Conservation (phyloP, 2,329 filamentous ascomycete genomes). For the Thelonectria rubi region DNA sequence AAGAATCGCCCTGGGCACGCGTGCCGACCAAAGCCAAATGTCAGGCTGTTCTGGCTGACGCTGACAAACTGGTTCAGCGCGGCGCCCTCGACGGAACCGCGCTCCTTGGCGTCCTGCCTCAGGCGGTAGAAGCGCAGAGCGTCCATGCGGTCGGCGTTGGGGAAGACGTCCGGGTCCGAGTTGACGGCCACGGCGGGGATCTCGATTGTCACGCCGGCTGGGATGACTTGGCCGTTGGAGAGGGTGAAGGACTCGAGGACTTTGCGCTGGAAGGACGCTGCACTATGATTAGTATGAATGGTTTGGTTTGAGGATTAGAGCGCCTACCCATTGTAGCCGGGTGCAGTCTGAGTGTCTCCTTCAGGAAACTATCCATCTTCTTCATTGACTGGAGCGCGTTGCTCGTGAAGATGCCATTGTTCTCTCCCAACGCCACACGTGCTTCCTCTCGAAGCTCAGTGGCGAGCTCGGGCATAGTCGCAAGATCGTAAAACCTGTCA, state of each 20-base stretch:
- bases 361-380: conserved; percentile 54
- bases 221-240: conserved; percentile 62
- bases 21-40: conserved; percentile 52
- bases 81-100: conserved; percentile 28
- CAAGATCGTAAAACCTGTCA: conserved; percentile 59
- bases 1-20: conserved; percentile 57
- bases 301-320: neutral
- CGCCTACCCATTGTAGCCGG: conserved; percentile 46
- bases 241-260: conserved; percentile 61
- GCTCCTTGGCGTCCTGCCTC: conserved; percentile 40
- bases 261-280: conserved; percentile 59
- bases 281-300: neutral
- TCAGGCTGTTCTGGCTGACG: conserved; percentile 48
- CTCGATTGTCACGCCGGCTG: conserved; percentile 55
- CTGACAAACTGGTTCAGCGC: conserved; percentile 53
- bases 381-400: conserved; percentile 50
- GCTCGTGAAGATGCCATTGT: conserved; percentile 47
- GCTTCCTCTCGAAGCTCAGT: conserved; percentile 63
- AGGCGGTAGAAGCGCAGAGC: conserved; percentile 56
- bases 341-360: conserved; percentile 48
- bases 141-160: conserved; percentile 51
- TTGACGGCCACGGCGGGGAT: conserved; percentile 50
- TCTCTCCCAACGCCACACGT: conserved; percentile 46
- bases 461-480: conserved; percentile 59
- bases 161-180: conserved; percentile 48